Conservation (phyloP, 129 eudicot species). For the Helichrysum umbraculigerum region DNA sequence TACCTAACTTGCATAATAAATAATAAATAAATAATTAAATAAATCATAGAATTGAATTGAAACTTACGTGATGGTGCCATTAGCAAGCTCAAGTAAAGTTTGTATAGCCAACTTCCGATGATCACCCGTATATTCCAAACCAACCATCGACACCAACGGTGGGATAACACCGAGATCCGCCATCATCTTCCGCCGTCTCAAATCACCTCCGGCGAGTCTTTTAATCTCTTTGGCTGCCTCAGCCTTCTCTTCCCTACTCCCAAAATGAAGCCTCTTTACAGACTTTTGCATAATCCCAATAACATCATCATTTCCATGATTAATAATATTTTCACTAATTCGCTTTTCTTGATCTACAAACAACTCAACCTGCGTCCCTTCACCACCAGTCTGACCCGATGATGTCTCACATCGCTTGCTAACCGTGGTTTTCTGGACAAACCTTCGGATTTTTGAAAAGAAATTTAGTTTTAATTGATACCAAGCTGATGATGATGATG, state of each 20-base stretch:
- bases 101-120: conserved; percentile 67
- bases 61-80: conserved; percentile 87
- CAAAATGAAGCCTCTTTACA: conserved; percentile 87
- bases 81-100: conserved; percentile 66
- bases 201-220: conserved; percentile 54
- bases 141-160: conserved; percentile 86
- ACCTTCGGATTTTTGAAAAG: conserved; percentile 49
- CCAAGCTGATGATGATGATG: conserved; percentile 46
- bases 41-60: background rate
- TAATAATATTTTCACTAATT: conserved; percentile 12
- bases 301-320: conserved; percentile 24
- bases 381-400: conserved; percentile 21
- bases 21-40: background rate
- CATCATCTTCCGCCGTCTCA: conserved; percentile 57
- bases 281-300: conserved; percentile 54
- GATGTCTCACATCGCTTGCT: conserved; percentile 33
- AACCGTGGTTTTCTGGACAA: conserved; percentile 34
- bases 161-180: conserved; percentile 92
- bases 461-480: conserved; percentile 44
- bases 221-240: conserved; percentile 58
- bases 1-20: background rate
- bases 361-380: background rate
- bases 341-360: conserved; percentile 12
- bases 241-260: conserved; percentile 78
- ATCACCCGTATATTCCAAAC: conserved; percentile 39